Base-by-base conservation (phyloP, 106 monocot genomes). In the Chionographis japonica region DNA sequence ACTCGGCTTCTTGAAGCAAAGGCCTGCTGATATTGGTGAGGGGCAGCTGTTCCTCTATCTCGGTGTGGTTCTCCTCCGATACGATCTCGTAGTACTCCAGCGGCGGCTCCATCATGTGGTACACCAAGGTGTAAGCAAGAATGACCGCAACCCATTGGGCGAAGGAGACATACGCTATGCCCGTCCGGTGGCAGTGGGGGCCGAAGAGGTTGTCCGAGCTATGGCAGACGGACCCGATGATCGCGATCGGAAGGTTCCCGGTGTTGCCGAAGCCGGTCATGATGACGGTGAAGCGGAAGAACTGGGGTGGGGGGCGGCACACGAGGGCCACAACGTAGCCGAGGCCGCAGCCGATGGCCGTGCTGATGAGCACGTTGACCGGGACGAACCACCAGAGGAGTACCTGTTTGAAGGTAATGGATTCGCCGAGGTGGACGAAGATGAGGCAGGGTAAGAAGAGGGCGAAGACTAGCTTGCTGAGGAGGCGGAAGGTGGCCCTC, bases 81-180 rank as follows among this genome's bases (percentile, higher is more conserved):
- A 89, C 79, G 36, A 91, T 53, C 65, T 97, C 92, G 41, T 92
- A 89, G 62, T 89, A 87, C 51, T 79, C 74, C 71, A 97, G 50
- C 4, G 97, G 92, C 0, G 97, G 92, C 61, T 97, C 97, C 97
- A 97, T 97, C 86, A 97, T 97, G 72, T 97, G 97, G 61, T 92
- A 97, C 4, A 97, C 97, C 4, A 97, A 78, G 3, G 97, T 89
- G 18, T 92, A 97, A 2, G 82, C 89, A 38, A 97, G 89, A 68
- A 97, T 86, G n/a, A 97, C 97, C 0, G 97, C 77, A 49, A 89
- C 92, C 97, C 92, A 92, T 54, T 97, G 97, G 5, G 97, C 84
- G 41, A 92, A 89, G 4, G 89, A 97, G 14, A 97, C 85, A 70
- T 92, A 97, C 5, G 97, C 97, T 15, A 83, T 58, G 16, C 94